Percentiles rank a stretch among this genome's conserved stretches.
Evolutionary conservation across 768 basidiomycete genomes (phyloP).

Genomic region (Mycena indigotica): DNA sequence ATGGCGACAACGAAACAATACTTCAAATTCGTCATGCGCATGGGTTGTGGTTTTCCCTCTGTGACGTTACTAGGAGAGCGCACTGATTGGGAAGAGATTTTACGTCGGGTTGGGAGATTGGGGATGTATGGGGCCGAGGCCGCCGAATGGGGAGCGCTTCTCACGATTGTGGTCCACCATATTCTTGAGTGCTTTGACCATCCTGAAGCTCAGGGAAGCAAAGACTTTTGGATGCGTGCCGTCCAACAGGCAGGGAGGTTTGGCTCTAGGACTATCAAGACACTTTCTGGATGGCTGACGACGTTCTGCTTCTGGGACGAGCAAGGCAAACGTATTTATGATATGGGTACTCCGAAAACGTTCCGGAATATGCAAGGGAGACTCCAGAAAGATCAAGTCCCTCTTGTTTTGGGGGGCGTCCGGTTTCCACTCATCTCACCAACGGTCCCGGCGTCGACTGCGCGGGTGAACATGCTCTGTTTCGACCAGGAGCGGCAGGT

Average conservation of each 20-base stretch:
- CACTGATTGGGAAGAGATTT: conserved; percentile 41
- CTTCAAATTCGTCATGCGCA: conserved; percentile 34
- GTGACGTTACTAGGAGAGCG: conserved; percentile 46
- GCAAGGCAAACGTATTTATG: too few species aligned
- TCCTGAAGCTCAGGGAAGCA: not conserved
- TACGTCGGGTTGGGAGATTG: conserved; percentile 40
- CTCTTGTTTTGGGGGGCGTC: too few species aligned
- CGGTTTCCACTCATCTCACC: too few species aligned
- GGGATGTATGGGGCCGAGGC: conserved; percentile 36
- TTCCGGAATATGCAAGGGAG: too few species aligned
- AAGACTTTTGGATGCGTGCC: conserved; percentile 4
- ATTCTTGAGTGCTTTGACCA: conserved; percentile 39
- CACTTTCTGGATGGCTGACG: not conserved
- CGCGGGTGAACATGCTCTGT: too few species aligned
- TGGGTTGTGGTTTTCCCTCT: conserved; percentile 44
- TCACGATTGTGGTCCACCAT: conserved; percentile 39
- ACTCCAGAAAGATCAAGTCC: too few species aligned
- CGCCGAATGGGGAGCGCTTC: conserved; percentile 40
- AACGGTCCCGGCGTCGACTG: too few species aligned
- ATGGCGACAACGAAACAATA: conserved; percentile 46
- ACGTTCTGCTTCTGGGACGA: not conserved
- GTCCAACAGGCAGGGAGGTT: not conserved
- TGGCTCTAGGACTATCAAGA: not conserved
- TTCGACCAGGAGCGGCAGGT: too few species aligned
- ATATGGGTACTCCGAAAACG: too few species aligned